These are phyloP conservation scores for Dalbergia cultrata DNA, from an alignment of 306 rosid species.

Conservation along the genomic window DNA sequence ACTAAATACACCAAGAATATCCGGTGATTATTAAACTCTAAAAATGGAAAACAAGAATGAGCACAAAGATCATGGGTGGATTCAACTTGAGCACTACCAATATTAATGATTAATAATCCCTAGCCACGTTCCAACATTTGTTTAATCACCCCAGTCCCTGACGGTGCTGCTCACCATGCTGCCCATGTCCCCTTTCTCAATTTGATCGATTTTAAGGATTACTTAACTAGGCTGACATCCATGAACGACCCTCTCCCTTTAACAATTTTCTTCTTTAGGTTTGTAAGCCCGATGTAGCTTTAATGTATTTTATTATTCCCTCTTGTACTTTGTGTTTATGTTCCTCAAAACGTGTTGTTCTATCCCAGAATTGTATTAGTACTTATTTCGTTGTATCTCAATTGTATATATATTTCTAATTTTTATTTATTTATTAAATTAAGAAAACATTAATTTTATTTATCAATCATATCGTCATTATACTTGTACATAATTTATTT, in stretches of 20 bases:
- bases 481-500: no score
- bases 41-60: not conserved
- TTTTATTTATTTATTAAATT: no score
- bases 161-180: slow-evolving; percentile 22
- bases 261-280: slow-evolving; percentile 15
- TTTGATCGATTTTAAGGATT: not conserved
- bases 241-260: slow-evolving; percentile 2
- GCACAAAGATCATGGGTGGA: not conserved
- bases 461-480: no score
- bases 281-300: not conserved
- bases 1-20: no score
- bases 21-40: not conserved
- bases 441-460: no score
- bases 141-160: slow-evolving; percentile 8
- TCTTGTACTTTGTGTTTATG: not conserved
- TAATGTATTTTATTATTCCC: not conserved
- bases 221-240: slow-evolving; percentile 7
- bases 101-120: not conserved
- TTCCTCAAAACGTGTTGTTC: slow-evolving; percentile 4
- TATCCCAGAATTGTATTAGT: not conserved
- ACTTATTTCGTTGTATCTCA: no score
- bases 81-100: not conserved
- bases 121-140: slow-evolving; percentile 13
- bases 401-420: no score
- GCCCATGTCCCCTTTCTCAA: slow-evolving; percentile 1